These are phyloP conservation scores for Nemania sp. DNA, from an alignment of 2,329 filamentous ascomycete species.

Conservation along the genomic window DNA sequence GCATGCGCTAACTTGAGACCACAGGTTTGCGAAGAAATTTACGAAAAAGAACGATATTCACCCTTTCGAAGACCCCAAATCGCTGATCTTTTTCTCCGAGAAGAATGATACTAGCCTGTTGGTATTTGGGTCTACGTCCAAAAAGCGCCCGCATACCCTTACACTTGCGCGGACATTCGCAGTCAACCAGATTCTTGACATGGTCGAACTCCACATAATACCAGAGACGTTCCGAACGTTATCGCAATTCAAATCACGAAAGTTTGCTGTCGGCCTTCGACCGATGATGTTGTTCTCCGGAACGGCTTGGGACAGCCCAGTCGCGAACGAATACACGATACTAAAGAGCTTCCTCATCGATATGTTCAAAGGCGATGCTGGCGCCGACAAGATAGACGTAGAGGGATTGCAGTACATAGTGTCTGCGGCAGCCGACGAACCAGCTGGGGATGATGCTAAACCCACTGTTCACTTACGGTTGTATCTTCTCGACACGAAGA, in stretches of 20 bases:
- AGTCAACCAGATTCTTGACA: conserved; percentile 81
- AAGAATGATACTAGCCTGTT: conserved; percentile 93
- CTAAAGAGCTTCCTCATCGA: conserved; percentile 87
- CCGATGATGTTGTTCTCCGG: conserved; percentile 92
- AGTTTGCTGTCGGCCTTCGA: conserved; percentile 78
- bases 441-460: conserved; percentile 50
- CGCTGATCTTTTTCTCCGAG: conserved; percentile 90
- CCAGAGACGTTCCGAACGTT: conserved; percentile 70
- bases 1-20: too few relatives aligned
- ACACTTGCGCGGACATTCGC: conserved; percentile 83
- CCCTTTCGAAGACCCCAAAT: conserved; percentile 87
- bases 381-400: conserved; percentile 83
- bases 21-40: conserved; percentile 76
- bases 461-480: conserved; percentile 70
- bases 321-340: conserved; percentile 77
- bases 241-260: conserved; percentile 74
- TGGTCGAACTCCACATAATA: conserved; percentile 88
- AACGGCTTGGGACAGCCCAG: conserved; percentile 81
- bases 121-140: conserved; percentile 81
- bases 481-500: conserved; percentile 85
- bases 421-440: conserved; percentile 75
- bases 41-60: conserved; percentile 96
- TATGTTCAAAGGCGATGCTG: conserved; percentile 81
- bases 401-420: conserved; percentile 93
- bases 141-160: conserved; percentile 91